phyloP scores from a whole-genome alignment of 179 eudicot species.

The Silene vulgaris region DNA sequence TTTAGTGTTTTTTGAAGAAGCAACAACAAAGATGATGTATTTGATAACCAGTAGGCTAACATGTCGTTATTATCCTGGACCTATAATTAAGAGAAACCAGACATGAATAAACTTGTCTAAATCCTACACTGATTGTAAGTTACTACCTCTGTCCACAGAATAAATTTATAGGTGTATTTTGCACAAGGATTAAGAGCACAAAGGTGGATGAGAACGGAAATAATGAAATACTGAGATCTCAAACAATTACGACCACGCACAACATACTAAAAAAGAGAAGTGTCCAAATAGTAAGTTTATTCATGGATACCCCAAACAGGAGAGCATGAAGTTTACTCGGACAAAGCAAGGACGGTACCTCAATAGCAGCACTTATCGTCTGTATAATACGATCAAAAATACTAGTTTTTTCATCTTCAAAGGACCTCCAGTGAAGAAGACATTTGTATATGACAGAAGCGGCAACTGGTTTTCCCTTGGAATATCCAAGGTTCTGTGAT shows the following conservation, averaged over 20 bases:
- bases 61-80: conserved; percentile 77
- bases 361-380: conserved; percentile 72
- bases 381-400: conserved; percentile 90
- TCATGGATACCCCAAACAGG: not conserved
- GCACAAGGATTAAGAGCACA: conserved; percentile 4
- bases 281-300: not conserved
- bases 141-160: not conserved
- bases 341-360: conserved; percentile 32
- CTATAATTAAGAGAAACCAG: conserved; percentile 38
- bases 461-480: conserved; percentile 86
- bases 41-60: conserved; percentile 86
- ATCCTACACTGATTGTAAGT: not conserved
- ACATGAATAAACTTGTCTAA: not conserved
- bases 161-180: not conserved
- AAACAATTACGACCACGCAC: not conserved
- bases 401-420: conserved; percentile 88
- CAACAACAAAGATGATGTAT: conserved; percentile 77
- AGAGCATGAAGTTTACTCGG: not conserved
- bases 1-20: conserved; percentile 97
- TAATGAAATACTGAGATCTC: not conserved
- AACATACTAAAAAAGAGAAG: not conserved
- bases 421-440: conserved; percentile 97
- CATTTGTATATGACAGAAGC: conserved; percentile 88
- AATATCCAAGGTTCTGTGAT: conserved; percentile 79
- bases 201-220: not conserved